A percentile compares a stretch with the other conserved stretches of the same genome.
phyloP scores from a whole-genome alignment of 1,284 basidiomycete species.

The Fistulina hepatica region DNA sequence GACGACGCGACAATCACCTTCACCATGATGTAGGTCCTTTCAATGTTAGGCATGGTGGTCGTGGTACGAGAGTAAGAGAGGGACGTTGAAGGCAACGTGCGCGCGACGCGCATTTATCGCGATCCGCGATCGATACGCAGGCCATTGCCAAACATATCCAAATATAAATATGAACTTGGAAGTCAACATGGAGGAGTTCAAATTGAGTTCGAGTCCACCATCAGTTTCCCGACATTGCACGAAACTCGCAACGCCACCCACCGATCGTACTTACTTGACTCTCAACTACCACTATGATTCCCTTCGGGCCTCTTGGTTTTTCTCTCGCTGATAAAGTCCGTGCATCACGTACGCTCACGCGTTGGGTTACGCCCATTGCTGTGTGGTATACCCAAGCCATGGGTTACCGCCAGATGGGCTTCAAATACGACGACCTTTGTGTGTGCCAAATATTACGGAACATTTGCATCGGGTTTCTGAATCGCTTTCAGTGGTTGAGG shows the following conservation, averaged over 20 bases:
- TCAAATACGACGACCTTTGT: constrained; percentile 94
- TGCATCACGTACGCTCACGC: constrained; percentile 55
- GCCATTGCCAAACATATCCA: neutral
- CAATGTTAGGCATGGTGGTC: constrained; percentile 45
- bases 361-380: constrained; percentile 70
- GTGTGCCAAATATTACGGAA: constrained; percentile 24
- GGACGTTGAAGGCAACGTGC: constrained; percentile 21
- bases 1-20: constrained; percentile 40
- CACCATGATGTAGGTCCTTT: constrained; percentile 87
- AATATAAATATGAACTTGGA: neutral
- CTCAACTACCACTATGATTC: constrained; percentile 24
- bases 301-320: constrained; percentile 65
- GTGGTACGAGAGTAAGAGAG: constrained; percentile 9
- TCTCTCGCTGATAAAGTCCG: constrained; percentile 74
- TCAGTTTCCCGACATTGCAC: constrained; percentile 4
- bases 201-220: no score
- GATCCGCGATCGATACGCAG: neutral
- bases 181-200: constrained; percentile 1
- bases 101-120: constrained; percentile 19
- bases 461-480: constrained; percentile 6
- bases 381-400: constrained; percentile 74
- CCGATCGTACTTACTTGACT: constrained; percentile 6
- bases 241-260: constrained; percentile 3
- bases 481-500: constrained; percentile 63
- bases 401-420: constrained; percentile 84